These are phyloP conservation scores for Beauveria pseudobassiana DNA, from an alignment of 2,329 filamentous ascomycete genomes.

Conservation along the genomic window DNA sequence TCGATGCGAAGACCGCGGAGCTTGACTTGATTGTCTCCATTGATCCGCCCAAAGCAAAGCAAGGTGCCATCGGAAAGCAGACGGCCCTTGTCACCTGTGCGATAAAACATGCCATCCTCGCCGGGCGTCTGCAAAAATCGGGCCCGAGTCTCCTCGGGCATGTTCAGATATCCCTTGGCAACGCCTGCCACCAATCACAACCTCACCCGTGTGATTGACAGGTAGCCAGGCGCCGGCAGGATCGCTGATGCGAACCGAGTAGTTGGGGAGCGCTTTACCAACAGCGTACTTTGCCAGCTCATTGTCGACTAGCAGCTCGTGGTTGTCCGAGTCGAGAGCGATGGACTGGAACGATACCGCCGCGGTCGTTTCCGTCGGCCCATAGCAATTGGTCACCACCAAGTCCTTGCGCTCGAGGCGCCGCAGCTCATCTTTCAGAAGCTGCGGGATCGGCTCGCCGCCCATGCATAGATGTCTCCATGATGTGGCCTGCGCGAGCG, in stretches of 20 bases:
- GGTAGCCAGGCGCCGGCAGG: constrained; percentile 25
- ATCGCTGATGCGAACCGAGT: constrained; percentile 32
- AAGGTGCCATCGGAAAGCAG: constrained; percentile 25
- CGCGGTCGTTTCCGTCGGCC: constrained; percentile 22
- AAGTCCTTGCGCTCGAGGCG: neutral
- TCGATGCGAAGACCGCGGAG: constrained; percentile 37
- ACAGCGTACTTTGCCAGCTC: neutral
- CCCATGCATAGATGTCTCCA: constrained; percentile 12
- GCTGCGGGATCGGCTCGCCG: constrained; percentile 15
- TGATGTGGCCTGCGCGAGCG: neutral
- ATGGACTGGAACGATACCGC: neutral
- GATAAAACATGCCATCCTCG: constrained; percentile 20
- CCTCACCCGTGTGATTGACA: constrained; percentile 25
- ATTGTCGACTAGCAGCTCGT: neutral
- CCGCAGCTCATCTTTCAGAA: constrained; percentile 11
- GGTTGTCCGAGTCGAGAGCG: neutral
- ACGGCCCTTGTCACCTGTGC: constrained; percentile 30
- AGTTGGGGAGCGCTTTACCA: constrained; percentile 15
- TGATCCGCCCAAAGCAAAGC: constrained; percentile 26
- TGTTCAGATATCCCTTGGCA: constrained; percentile 29
- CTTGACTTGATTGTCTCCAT: constrained; percentile 35
- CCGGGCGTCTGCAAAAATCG: neutral
- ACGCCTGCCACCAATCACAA: constrained; percentile 25
- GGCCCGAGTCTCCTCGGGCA: constrained; percentile 14
- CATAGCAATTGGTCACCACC: constrained; percentile 21